phyloP scores from a whole-genome alignment of 2,329 filamentous ascomycete genomes.

The Colletotrichum salicis region DNA sequence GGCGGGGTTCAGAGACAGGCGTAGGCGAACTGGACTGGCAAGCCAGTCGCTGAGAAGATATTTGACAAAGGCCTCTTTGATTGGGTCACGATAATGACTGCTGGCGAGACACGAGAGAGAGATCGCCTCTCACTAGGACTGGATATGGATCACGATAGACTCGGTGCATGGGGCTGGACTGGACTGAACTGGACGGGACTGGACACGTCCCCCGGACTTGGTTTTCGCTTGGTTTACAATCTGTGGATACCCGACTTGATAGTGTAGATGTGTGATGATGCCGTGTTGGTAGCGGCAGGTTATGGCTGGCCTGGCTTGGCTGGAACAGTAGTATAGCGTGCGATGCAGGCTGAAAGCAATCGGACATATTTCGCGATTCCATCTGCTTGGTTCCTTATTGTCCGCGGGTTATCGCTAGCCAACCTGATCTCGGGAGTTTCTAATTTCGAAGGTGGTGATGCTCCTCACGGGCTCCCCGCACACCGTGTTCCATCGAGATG shows the following conservation, averaged over 20 bases:
- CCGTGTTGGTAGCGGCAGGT: constrained; percentile 8
- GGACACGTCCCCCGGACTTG: constrained; percentile 6
- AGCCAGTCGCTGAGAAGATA: constrained; percentile 9
- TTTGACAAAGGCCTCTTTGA: constrained; percentile 14
- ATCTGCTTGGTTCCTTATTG: neutral
- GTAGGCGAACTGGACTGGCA: neutral
- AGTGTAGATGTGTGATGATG: neutral
- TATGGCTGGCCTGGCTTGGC: constrained; percentile 4
- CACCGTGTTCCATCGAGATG: neutral
- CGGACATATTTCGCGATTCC: constrained; percentile 32
- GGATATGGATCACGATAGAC: constrained; percentile 25
- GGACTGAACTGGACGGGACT: neutral
- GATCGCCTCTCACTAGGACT: neutral
- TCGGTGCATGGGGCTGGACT: neutral
- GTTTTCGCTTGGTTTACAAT: constrained; percentile 28
- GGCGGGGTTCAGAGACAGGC: neutral
- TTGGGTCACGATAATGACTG: constrained; percentile 13
- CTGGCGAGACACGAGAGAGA: neutral
- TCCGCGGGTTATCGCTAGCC: neutral
- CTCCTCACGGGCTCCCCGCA: neutral
- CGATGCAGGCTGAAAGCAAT: constrained; percentile 12
- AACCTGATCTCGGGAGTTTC: neutral
- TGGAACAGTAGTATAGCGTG: neutral
- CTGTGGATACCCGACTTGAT: constrained; percentile 28
- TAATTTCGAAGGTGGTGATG: neutral